phyloP scores from a whole-genome alignment of 176 grass and related monocot genomes.

The Pharus latifolius region DNA sequence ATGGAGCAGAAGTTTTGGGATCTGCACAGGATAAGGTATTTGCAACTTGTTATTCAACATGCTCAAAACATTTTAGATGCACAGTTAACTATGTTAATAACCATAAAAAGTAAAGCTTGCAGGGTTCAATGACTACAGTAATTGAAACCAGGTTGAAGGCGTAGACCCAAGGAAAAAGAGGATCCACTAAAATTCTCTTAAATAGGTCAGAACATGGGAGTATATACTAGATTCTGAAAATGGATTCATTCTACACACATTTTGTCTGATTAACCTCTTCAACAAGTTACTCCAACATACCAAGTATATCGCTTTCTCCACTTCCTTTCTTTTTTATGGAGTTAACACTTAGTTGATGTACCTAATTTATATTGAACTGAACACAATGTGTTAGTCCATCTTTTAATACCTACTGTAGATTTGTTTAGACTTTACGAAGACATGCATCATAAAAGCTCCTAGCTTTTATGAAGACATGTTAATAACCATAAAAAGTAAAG shows the following conservation, averaged over 20 bases:
- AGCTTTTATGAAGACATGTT: no score
- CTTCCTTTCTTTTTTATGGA: not conserved
- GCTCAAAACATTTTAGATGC: not conserved
- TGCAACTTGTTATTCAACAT: constrained; percentile 19
- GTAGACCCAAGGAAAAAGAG: not conserved
- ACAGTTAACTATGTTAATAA: not conserved
- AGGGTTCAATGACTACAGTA: not conserved
- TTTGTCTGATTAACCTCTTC: not conserved
- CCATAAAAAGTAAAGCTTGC: not conserved
- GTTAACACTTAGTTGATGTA: not conserved
- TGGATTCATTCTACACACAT: not conserved
- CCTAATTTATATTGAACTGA: not conserved
- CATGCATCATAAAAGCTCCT: not conserved
- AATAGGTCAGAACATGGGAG: not conserved
- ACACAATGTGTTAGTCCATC: not conserved
- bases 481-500: no score
- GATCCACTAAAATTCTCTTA: not conserved
- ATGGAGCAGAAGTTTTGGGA: constrained; percentile 96
- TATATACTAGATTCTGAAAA: not conserved
- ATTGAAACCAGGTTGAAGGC: not conserved
- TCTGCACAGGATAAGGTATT: constrained; percentile 34
- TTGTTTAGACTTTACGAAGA: not conserved
- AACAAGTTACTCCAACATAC: not conserved
- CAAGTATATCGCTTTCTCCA: not conserved
- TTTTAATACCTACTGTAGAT: not conserved